Conservation (phyloP, 1,284 basidiomycete genomes). For the Ceratobasidium sp. region DNA sequence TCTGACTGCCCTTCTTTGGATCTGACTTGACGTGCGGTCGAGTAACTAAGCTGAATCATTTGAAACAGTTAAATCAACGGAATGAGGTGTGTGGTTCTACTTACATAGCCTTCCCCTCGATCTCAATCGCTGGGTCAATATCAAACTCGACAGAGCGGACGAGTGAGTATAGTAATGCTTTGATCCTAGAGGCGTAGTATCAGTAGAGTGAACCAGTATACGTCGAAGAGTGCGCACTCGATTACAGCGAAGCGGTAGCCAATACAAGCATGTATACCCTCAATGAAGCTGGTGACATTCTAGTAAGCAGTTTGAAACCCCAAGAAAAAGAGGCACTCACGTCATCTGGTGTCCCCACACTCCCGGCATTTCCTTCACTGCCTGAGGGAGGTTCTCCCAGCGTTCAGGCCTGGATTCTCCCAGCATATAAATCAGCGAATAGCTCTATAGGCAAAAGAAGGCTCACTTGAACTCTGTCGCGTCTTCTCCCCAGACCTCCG, state of each 20-base stretch:
- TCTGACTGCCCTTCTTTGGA: slow-evolving; percentile 36
- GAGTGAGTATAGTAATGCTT: slow-evolving; percentile 22
- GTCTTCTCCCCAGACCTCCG: slow-evolving; percentile 44
- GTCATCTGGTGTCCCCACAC: slow-evolving; percentile 38
- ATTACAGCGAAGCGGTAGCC: slow-evolving; percentile 43
- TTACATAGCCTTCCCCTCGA: slow-evolving; percentile 21
- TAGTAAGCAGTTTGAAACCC: neutral
- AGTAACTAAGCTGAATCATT: slow-evolving; percentile 31
- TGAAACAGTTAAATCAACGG: neutral
- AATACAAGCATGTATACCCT: slow-evolving; percentile 43
- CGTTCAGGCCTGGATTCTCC: slow-evolving; percentile 41
- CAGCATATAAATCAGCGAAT: neutral
- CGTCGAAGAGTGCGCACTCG: slow-evolving; percentile 18
- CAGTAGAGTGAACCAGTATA: neutral
- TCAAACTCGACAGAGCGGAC: slow-evolving; percentile 29
- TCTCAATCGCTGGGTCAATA: slow-evolving; percentile 27
- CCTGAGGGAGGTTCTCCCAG: slow-evolving; percentile 40
- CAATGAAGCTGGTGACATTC: neutral
- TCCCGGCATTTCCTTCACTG: slow-evolving; percentile 41
- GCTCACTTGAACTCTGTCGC: slow-evolving; percentile 43
- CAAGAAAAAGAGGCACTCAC: neutral
- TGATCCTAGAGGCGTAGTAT: slow-evolving; percentile 3
- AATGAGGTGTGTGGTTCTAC: neutral
- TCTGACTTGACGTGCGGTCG: slow-evolving; percentile 31
- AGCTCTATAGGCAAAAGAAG: neutral